Evolutionary conservation across 1,139 yeast genomes (phyloP).

Genomic region (Groenewaldozyma auringiensis): DNA sequence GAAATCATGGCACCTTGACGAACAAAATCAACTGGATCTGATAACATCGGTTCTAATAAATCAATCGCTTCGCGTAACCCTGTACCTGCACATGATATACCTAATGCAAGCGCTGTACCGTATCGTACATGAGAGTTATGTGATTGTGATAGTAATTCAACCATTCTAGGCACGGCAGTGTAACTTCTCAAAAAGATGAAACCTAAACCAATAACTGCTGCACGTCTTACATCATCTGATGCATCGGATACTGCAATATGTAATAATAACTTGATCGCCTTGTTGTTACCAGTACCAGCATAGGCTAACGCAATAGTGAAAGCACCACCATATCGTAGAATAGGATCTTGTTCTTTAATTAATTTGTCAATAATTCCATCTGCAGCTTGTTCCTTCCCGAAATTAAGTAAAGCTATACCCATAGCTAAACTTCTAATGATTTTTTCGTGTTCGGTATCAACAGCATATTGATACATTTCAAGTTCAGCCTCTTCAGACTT

Average conservation of each 20-base stretch:
- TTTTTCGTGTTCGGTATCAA: constrained; percentile 93
- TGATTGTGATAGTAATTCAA: constrained; percentile 83
- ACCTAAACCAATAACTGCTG: constrained; percentile 90
- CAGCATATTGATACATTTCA: constrained; percentile 88
- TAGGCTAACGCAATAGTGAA: constrained; percentile 91
- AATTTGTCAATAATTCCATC: constrained; percentile 62
- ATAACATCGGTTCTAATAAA: constrained; percentile 83
- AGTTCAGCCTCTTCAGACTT: constrained; percentile 56
- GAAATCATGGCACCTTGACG: constrained; percentile 97
- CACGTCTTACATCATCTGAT: constrained; percentile 93
- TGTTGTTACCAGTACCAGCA: constrained; percentile 91
- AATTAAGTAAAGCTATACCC: constrained; percentile 80
- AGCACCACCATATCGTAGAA: constrained; percentile 93
- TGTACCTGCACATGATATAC: constrained; percentile 95
- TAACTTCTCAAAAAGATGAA: constrained; percentile 85
- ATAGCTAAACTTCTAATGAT: constrained; percentile 87
- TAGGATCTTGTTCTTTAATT: constrained; percentile 68
- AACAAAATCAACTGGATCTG: constrained; percentile 94
- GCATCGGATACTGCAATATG: constrained; percentile 97
- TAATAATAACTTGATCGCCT: constrained; percentile 74
- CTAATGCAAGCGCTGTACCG: constrained; percentile 96
- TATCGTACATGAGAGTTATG: constrained; percentile 98
- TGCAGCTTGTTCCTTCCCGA: constrained; percentile 79
- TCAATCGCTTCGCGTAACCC: constrained; percentile 84
- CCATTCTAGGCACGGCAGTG: constrained; percentile 91